Conservation (phyloP, 164 flowering plant genomes). For the Aristolochia fimbriata region DNA sequence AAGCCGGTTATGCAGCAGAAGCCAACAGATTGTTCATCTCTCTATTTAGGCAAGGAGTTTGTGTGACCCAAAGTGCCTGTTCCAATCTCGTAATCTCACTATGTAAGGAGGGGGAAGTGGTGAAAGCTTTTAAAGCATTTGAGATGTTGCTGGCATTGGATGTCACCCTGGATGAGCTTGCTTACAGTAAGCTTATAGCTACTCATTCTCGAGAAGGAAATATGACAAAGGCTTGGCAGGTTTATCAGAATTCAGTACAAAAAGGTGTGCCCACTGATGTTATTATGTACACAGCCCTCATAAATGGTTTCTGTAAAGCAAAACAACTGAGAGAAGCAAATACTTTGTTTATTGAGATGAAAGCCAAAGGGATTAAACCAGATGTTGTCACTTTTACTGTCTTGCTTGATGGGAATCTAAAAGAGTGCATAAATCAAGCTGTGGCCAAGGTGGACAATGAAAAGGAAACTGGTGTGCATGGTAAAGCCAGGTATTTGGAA, state of each 20-base stretch:
- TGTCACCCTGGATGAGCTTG: conserved; percentile 21
- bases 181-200: conserved; percentile 38
- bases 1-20: conserved; percentile 20
- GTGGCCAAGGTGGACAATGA: background rate
- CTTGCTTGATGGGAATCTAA: conserved; percentile 42
- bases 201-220: conserved; percentile 39
- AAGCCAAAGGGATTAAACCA: conserved; percentile 45
- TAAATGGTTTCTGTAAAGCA: conserved; percentile 49
- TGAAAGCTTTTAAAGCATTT: conserved; percentile 31
- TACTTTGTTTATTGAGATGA: conserved; percentile 52
- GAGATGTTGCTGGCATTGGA: conserved; percentile 23
- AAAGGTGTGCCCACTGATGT: conserved; percentile 42
- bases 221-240: conserved; percentile 32
- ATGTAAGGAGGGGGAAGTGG: conserved; percentile 29
- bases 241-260: conserved; percentile 32
- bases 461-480: conserved; percentile 1
- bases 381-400: conserved; percentile 64
- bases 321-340: conserved; percentile 43
- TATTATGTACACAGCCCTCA: conserved; percentile 52
- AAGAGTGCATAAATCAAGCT: conserved; percentile 9
- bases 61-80: conserved; percentile 23
- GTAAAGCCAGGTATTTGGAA: conserved; percentile 11
- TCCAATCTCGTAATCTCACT: conserved; percentile 39
- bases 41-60: conserved; percentile 23
- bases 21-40: conserved; percentile 40